These are phyloP conservation scores for Dillenia turbinata DNA, from an alignment of 164 flowering plant species.

Conservation along the genomic window DNA sequence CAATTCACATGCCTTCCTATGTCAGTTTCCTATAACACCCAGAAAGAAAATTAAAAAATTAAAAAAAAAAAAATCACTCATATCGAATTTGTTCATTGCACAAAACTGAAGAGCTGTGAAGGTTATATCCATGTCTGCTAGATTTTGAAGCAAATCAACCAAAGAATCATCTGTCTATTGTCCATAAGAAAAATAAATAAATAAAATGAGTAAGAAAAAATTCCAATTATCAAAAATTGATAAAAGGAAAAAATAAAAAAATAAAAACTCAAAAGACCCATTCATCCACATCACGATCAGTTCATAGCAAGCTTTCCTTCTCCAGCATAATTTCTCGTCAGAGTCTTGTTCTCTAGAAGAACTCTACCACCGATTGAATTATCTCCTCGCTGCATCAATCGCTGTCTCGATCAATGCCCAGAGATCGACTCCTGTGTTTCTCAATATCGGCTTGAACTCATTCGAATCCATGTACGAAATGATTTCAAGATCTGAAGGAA, in stretches of 20 bases:
- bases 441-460: slow-evolving; percentile 60
- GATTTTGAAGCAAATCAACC: slow-evolving; percentile 61
- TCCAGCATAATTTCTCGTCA: slow-evolving; percentile 2
- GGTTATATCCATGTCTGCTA: slow-evolving; percentile 91
- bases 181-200: slow-evolving; percentile 24
- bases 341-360: not conserved
- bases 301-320: slow-evolving; percentile 27
- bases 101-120: slow-evolving; percentile 80
- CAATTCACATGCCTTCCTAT: slow-evolving; percentile 81
- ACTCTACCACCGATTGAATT: slow-evolving; percentile 25
- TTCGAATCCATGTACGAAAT: slow-evolving; percentile 61
- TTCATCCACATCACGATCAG: slow-evolving; percentile 16
- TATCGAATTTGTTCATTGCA: not conserved
- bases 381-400: slow-evolving; percentile 57
- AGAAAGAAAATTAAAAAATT: not conserved
- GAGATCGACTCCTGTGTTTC: slow-evolving; percentile 57
- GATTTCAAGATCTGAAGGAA: too few species aligned
- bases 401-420: slow-evolving; percentile 84
- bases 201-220: slow-evolving; percentile 1
- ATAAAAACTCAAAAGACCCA: too few species aligned
- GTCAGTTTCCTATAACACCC: slow-evolving; percentile 67
- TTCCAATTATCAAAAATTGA: not conserved
- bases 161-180: slow-evolving; percentile 67
- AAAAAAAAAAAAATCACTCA: not conserved
- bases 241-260: not conserved